Evolutionary conservation across 2,329 filamentous ascomycete species (phyloP).

Genomic region (Aspergillus neoniger): DNA sequence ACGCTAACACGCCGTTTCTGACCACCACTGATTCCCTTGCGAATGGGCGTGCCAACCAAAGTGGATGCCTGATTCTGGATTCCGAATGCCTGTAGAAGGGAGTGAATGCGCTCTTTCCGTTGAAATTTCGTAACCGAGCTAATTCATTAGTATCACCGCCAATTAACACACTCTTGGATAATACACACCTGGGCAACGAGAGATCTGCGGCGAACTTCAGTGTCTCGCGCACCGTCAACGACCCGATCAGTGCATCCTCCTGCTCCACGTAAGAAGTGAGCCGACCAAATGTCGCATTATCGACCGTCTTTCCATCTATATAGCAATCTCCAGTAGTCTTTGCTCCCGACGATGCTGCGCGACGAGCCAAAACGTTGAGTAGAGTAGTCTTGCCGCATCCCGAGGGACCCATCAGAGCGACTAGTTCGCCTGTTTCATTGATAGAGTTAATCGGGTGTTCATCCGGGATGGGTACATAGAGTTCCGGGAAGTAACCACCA

Average conservation of each 20-base stretch:
- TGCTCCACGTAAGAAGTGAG: slow-evolving; percentile 82
- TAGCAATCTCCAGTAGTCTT: slow-evolving; percentile 57
- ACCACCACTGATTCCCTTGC: slow-evolving; percentile 80
- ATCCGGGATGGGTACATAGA: not conserved
- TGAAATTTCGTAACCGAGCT: slow-evolving; percentile 58
- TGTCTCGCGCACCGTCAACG: slow-evolving; percentile 77
- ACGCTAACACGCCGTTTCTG: slow-evolving; percentile 81
- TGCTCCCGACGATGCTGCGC: slow-evolving; percentile 56
- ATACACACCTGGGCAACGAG: slow-evolving; percentile 54
- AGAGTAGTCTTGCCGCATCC: slow-evolving; percentile 78
- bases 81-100: slow-evolving; percentile 71
- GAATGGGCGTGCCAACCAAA: slow-evolving; percentile 77
- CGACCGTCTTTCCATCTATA: slow-evolving; percentile 63
- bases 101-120: slow-evolving; percentile 63
- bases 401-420: slow-evolving; percentile 81
- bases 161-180: not conserved
- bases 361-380: slow-evolving; percentile 73
- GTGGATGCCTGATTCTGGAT: slow-evolving; percentile 68
- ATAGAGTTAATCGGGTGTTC: no score
- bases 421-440: slow-evolving; percentile 60
- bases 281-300: slow-evolving; percentile 60
- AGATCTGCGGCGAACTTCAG: slow-evolving; percentile 75
- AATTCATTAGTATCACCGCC: slow-evolving; percentile 10
- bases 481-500: slow-evolving; percentile 2
- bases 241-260: slow-evolving; percentile 80